phyloP scores from a whole-genome alignment of 495 filamentous ascomycete genomes.

The Echria macrotheca region DNA sequence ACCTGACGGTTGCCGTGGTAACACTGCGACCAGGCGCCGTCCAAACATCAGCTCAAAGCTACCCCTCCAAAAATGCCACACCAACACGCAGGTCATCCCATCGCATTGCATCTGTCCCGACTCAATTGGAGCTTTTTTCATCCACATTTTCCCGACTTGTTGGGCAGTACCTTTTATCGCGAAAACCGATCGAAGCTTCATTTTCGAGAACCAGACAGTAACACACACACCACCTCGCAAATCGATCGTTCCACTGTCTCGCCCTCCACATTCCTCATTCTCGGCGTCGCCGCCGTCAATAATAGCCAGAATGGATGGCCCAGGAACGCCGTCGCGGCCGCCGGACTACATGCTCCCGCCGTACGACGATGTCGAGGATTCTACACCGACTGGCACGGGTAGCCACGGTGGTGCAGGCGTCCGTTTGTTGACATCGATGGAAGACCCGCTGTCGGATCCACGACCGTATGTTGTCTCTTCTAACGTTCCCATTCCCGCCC shows the following conservation, averaged over 20 bases:
- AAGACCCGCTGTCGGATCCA: slow-evolving; percentile 32
- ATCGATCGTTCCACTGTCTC: no score
- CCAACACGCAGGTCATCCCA: no score
- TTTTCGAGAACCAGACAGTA: no score
- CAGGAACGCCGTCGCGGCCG: slow-evolving; percentile 35
- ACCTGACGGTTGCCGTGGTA: background rate
- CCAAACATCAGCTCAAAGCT: slow-evolving; percentile 4
- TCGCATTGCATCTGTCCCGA: background rate
- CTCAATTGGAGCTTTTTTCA: no score
- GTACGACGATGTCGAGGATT: slow-evolving; percentile 44
- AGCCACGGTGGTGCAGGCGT: slow-evolving; percentile 33
- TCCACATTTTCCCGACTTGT: background rate
- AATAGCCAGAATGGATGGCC: slow-evolving; percentile 43
- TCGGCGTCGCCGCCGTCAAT: background rate
- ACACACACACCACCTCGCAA: background rate
- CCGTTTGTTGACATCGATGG: slow-evolving; percentile 49
- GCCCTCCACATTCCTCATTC: no score
- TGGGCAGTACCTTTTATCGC: background rate
- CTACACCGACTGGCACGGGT: slow-evolving; percentile 30
- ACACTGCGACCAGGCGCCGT: background rate
- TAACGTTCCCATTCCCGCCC: slow-evolving; percentile 23
- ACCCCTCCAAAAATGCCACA: background rate
- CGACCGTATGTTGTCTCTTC: slow-evolving; percentile 39
- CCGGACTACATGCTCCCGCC: slow-evolving; percentile 42
- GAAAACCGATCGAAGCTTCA: no score